Evolutionary conservation across 495 filamentous ascomycete genomes (phyloP).

Genomic region (Trichoderma erinaceum): DNA sequence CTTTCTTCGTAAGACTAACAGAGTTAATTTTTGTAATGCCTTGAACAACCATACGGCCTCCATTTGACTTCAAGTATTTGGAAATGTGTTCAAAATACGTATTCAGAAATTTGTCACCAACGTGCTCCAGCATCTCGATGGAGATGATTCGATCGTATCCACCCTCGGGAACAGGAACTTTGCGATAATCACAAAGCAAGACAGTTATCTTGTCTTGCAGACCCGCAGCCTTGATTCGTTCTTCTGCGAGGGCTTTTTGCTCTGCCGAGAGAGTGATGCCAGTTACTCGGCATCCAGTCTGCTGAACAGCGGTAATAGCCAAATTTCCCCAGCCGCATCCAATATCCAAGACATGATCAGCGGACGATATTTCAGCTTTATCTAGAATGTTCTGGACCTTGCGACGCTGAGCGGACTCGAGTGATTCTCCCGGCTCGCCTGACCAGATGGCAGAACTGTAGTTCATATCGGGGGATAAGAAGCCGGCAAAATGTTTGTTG

Average conservation of each 20-base stretch:
- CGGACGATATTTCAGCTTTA: not conserved
- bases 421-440: not conserved
- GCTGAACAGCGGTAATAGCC: not conserved
- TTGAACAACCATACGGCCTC: not conserved
- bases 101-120: not conserved
- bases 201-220: not conserved
- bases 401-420: not conserved
- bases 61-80: not conserved
- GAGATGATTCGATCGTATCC: constrained; percentile 2
- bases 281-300: constrained; percentile 10
- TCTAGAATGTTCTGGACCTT: constrained; percentile 2
- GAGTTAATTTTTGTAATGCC: constrained; percentile 7
- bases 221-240: not conserved
- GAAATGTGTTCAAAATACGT: not conserved
- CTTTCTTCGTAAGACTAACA: not conserved
- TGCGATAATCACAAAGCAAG: constrained; percentile 6
- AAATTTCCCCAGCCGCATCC: constrained; percentile 6
- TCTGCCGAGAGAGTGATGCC: not conserved
- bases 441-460: constrained; percentile 4
- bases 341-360: not conserved
- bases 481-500: constrained; percentile 5
- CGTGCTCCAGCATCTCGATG: constrained; percentile 3
- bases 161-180: not conserved
- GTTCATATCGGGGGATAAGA: constrained; percentile 3
- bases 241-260: not conserved